Evolutionary conservation across 306 rosid genomes (phyloP).

Genomic region (Senna tora): DNA sequence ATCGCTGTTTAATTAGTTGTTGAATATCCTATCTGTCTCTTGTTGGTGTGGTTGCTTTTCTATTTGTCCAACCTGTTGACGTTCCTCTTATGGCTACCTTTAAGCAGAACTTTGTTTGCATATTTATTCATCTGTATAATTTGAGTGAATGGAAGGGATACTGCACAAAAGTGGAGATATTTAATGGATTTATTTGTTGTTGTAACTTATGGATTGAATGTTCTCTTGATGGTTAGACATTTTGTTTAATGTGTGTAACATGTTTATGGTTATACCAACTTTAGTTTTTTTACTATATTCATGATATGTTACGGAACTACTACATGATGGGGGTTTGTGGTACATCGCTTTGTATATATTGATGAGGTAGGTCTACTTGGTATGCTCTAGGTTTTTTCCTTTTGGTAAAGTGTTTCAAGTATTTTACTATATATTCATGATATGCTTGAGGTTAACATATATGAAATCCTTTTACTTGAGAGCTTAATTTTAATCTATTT

Average conservation of each 20-base stretch:
- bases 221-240: background rate
- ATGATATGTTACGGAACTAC: background rate
- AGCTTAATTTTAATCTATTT: background rate
- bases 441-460: conserved; percentile 17
- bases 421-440: too few species aligned
- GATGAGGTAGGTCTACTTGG: background rate
- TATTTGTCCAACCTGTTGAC: background rate
- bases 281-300: background rate
- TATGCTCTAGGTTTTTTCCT: background rate
- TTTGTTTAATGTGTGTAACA: conserved; percentile 4
- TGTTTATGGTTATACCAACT: background rate
- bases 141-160: conserved; percentile 17
- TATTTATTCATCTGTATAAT: background rate
- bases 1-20: conserved; percentile 17
- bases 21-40: conserved; percentile 21
- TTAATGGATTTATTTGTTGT: conserved; percentile 8
- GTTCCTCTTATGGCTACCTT: background rate
- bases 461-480: background rate
- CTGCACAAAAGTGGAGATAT: background rate
- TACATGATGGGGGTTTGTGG: background rate
- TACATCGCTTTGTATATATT: background rate
- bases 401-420: background rate
- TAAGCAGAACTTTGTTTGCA: background rate
- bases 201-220: background rate
- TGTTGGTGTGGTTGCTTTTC: conserved; percentile 6